Evolutionary conservation across 257 asterid genomes (phyloP).

Genomic region (Fraxinus excelsior): DNA sequence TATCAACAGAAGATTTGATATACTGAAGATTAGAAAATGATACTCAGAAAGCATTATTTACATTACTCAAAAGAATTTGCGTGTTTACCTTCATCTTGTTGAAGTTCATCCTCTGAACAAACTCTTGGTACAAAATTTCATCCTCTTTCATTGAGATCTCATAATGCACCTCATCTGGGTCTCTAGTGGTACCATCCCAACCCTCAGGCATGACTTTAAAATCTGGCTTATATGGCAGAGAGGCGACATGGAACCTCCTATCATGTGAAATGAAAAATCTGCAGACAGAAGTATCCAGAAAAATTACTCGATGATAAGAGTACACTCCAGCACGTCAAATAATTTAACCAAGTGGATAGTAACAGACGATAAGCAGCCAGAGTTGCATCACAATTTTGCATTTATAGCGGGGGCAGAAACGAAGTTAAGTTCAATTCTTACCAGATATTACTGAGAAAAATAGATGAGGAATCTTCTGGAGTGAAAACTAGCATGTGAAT

Average conservation of each 20-base stretch:
- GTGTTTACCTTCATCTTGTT: slow-evolving; percentile 77
- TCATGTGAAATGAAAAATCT: slow-evolving; percentile 77
- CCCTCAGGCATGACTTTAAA: slow-evolving; percentile 99
- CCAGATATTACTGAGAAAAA: slow-evolving; percentile 6
- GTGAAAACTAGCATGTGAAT: neutral
- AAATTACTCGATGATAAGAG: neutral
- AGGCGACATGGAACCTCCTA: slow-evolving; percentile 91
- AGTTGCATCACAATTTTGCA: neutral
- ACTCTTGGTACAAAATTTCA: slow-evolving; percentile 83
- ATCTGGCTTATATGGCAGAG: slow-evolving; percentile 91
- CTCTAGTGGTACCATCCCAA: slow-evolving; percentile 96
- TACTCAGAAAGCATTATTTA: neutral
- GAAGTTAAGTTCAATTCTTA: neutral
- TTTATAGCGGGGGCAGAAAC: neutral
- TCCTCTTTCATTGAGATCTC: slow-evolving; percentile 97
- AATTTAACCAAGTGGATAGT: neutral
- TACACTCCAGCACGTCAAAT: neutral
- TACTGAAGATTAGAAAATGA: neutral
- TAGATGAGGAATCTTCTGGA: neutral
- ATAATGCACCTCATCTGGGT: slow-evolving; percentile 94
- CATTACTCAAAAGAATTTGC: neutral
- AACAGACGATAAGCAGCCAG: neutral
- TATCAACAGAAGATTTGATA: neutral
- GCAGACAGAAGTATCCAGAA: slow-evolving; percentile 31
- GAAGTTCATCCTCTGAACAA: slow-evolving; percentile 75